Conservation (phyloP, 202 grass and related monocot species). For the Brachypodium distachyon region DNA sequence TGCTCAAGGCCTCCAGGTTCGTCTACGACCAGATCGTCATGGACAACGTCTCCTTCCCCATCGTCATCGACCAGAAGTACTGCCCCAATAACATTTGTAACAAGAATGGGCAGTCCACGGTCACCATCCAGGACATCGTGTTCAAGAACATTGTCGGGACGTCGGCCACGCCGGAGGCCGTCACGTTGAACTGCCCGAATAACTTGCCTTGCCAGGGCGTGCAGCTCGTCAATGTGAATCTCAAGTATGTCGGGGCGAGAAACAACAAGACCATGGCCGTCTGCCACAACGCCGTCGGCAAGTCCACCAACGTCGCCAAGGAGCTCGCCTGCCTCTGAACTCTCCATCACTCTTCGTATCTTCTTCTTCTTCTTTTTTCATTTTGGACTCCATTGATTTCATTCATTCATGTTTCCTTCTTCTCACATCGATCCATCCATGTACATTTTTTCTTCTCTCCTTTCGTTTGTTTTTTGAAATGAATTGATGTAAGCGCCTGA, state of each 20-base stretch:
- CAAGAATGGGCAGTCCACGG: conserved; percentile 25
- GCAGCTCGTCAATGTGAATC: conserved; percentile 41
- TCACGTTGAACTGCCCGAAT: conserved; percentile 48
- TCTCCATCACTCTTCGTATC: neutral
- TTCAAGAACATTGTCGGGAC: conserved; percentile 67
- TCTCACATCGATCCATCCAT: neutral
- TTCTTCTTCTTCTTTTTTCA: neutral
- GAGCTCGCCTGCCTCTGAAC: conserved; percentile 27
- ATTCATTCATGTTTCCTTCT: no score
- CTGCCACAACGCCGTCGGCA: conserved; percentile 32
- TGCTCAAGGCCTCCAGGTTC: conserved; percentile 22
- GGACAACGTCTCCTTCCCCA: conserved; percentile 57
- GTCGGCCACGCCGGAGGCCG: conserved; percentile 31
- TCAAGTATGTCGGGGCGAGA: conserved; percentile 17
- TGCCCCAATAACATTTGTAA: conserved; percentile 63
- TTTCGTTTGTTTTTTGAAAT: neutral
- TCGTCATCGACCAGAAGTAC: conserved; percentile 80
- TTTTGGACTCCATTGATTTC: no score
- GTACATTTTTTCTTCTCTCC: neutral
- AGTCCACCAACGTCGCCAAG: conserved; percentile 11
- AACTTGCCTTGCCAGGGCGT: conserved; percentile 52
- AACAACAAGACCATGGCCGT: conserved; percentile 34
- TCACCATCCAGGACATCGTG: conserved; percentile 30
- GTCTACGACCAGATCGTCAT: conserved; percentile 46
- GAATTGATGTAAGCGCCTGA: neutral